A percentile compares a stretch with the other conserved stretches of the same genome.
phyloP scores from a whole-genome alignment of 305 asterid species.

The Fraxinus albicans region DNA sequence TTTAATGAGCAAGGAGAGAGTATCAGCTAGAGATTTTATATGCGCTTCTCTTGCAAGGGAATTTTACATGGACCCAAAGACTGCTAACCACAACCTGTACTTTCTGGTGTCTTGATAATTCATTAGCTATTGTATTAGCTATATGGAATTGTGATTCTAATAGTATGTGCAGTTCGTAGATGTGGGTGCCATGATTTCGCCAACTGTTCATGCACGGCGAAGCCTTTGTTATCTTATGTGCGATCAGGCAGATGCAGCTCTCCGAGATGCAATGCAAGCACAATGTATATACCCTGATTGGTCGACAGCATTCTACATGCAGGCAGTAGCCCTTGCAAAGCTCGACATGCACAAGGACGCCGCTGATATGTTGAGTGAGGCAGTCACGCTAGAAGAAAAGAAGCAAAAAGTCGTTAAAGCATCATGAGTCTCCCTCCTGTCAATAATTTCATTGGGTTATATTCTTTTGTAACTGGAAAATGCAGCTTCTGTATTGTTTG shows the following conservation, averaged over 20 bases:
- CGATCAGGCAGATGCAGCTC: constrained; percentile 91
- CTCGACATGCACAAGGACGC: constrained; percentile 96
- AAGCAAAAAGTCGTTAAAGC: constrained; percentile 62
- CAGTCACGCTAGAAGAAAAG: constrained; percentile 77
- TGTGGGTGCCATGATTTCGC: constrained; percentile 88
- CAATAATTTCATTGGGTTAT: neutral
- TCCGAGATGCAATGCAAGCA: constrained; percentile 97
- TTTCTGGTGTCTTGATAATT: neutral
- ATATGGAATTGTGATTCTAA: neutral
- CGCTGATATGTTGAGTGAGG: constrained; percentile 91
- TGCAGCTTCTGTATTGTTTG: constrained; percentile 29
- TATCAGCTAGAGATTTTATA: neutral
- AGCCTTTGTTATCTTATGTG: constrained; percentile 87
- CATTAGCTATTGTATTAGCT: neutral
- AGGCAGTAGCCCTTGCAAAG: constrained; percentile 90
- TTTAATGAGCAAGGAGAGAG: neutral
- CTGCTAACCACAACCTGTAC: neutral
- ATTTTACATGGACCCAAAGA: neutral
- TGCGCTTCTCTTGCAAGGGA: neutral
- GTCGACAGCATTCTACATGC: constrained; percentile 96
- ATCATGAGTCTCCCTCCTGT: constrained; percentile 19
- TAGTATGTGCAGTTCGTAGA: constrained; percentile 65
- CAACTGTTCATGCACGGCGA: constrained; percentile 80
- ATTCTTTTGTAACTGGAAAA: neutral
- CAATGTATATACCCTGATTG: constrained; percentile 83